A percentile compares a stretch with the other conserved stretches of the same genome.
phyloP scores from a whole-genome alignment of 2,329 filamentous ascomycete species.

The Daldinia eschscholtzii region DNA sequence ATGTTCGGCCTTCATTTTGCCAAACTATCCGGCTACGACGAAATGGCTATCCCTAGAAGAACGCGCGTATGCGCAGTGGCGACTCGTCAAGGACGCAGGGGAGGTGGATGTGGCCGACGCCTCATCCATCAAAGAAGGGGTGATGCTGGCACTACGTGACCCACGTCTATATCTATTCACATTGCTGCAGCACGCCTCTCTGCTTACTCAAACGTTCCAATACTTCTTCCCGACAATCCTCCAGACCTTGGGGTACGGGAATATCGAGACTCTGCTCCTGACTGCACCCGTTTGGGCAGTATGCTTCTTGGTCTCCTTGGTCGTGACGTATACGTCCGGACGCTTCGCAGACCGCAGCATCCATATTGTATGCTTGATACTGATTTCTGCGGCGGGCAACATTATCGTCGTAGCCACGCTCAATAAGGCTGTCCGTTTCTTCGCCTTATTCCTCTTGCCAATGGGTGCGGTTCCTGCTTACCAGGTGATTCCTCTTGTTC shows the following conservation, averaged over 20 bases:
- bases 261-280: constrained; percentile 67
- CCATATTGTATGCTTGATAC: constrained; percentile 67
- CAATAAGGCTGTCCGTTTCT: constrained; percentile 66
- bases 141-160: constrained; percentile 63
- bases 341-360: constrained; percentile 67
- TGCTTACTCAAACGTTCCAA: constrained; percentile 69
- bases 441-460: constrained; percentile 73
- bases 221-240: constrained; percentile 77
- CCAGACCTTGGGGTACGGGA: constrained; percentile 69
- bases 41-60: constrained; percentile 65
- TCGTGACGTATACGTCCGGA: constrained; percentile 67
- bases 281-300: constrained; percentile 68
- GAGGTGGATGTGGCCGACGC: constrained; percentile 59
- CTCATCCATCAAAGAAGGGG: constrained; percentile 58
- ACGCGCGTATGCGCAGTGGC: constrained; percentile 65
- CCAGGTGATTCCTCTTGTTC: constrained; percentile 41
- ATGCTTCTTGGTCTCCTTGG: constrained; percentile 66
- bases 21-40: constrained; percentile 67
- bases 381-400: constrained; percentile 66
- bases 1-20: constrained; percentile 56
- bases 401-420: constrained; percentile 67
- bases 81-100: constrained; percentile 62
- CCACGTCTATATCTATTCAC: constrained; percentile 66
- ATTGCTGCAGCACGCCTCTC: constrained; percentile 65
- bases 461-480: constrained; percentile 66